These are phyloP conservation scores for Alternaria sp. DNA, from an alignment of 2,329 filamentous ascomycete species.

Conservation along the genomic window DNA sequence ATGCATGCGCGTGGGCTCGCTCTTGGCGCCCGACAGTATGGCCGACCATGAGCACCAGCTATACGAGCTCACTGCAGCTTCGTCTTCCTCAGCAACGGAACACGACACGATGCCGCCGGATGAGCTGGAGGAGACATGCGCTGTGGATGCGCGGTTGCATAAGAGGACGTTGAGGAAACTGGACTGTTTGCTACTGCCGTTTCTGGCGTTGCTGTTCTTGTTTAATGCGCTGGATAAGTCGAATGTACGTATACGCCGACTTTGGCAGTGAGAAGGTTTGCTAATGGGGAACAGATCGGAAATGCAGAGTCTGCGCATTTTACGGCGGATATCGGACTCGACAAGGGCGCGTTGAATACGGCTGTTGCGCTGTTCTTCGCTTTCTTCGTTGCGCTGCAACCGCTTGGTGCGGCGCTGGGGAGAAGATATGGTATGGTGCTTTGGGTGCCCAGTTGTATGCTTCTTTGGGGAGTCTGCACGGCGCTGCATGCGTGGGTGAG, in stretches of 20 bases:
- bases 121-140: slow-evolving; percentile 1
- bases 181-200: slow-evolving; percentile 58
- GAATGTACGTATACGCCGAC: slow-evolving; percentile 42
- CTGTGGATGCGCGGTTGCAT: slow-evolving; percentile 27
- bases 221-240: slow-evolving; percentile 61
- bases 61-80: slow-evolving; percentile 18
- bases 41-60: slow-evolving; percentile 3
- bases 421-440: slow-evolving; percentile 61
- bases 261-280: no score
- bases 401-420: slow-evolving; percentile 63
- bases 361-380: slow-evolving; percentile 65
- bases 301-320: slow-evolving; percentile 66
- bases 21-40: slow-evolving; percentile 22
- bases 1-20: slow-evolving; percentile 8
- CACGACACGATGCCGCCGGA: slow-evolving; percentile 15
- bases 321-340: slow-evolving; percentile 61
- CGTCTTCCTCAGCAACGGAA: slow-evolving; percentile 1
- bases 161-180: slow-evolving; percentile 55
- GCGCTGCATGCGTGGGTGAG: slow-evolving; percentile 56
- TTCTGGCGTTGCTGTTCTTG: slow-evolving; percentile 59
- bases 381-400: slow-evolving; percentile 65
- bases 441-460: slow-evolving; percentile 66
- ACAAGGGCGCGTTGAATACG: slow-evolving; percentile 60
- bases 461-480: slow-evolving; percentile 59
- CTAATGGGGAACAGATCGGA: slow-evolving; percentile 46